Percentiles rank a stretch among this genome's conserved stretches.
phyloP scores from a whole-genome alignment of 1,284 basidiomycete species.

The Cerioporus squamosus region DNA sequence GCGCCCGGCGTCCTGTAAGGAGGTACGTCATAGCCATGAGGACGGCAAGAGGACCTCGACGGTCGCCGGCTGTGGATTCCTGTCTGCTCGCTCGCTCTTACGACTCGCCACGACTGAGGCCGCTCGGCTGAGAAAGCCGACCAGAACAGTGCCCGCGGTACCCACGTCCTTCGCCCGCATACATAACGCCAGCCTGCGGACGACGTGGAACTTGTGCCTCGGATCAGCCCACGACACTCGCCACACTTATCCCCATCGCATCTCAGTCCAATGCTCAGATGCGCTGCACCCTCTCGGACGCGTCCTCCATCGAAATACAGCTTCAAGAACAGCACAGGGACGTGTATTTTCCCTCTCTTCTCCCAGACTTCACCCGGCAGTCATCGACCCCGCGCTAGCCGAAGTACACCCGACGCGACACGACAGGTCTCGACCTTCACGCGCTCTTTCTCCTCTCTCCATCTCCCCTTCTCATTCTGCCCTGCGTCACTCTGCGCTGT shows the following conservation, averaged over 20 bases:
- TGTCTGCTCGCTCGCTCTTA: no score
- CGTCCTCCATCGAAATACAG: not conserved
- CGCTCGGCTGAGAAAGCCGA: no score
- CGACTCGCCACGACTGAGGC: no score
- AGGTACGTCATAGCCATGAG: no score
- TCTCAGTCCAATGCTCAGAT: not conserved
- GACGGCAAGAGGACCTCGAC: no score
- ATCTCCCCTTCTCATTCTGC: not conserved
- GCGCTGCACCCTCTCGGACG: not conserved
- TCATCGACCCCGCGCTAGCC: constrained; percentile 6
- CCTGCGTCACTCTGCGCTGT: not conserved
- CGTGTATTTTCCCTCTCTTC: not conserved
- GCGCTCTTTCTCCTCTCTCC: not conserved
- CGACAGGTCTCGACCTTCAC: constrained; percentile 12
- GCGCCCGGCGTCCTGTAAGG: no score
- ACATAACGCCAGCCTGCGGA: no score
- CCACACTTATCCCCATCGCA: not conserved
- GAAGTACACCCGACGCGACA: constrained; percentile 9
- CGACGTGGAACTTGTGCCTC: no score
- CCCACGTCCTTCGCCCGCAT: no score
- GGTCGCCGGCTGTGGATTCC: no score
- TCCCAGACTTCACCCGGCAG: not conserved
- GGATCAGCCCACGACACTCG: not conserved
- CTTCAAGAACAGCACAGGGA: not conserved
- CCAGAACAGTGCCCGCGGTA: no score